Evolutionary conservation across 345 rosid species (phyloP).

Genomic region (Combretum micranthum): DNA sequence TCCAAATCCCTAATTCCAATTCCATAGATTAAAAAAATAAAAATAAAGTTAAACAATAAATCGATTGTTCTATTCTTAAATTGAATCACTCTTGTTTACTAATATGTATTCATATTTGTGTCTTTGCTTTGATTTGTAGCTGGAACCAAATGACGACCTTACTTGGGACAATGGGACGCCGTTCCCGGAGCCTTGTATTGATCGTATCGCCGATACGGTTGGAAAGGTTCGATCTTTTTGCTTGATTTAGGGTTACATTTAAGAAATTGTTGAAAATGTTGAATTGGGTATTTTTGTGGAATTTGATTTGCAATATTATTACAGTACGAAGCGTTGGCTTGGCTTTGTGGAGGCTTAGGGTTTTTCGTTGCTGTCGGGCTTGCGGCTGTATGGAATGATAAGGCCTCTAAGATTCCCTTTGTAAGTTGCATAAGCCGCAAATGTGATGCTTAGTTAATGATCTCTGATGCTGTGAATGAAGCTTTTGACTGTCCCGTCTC

Average conservation of each 20-base stretch:
- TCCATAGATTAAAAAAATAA: neutral
- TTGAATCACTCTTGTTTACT: neutral
- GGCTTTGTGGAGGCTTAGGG: constrained; percentile 92
- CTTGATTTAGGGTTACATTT: neutral
- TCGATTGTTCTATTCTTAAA: neutral
- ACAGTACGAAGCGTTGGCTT: constrained; percentile 95
- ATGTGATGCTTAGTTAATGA: neutral
- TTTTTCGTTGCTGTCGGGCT: constrained; percentile 68
- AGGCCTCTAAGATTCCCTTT: constrained; percentile 81
- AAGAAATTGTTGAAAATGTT: neutral
- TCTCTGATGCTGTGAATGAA: neutral
- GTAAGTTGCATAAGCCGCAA: constrained; percentile 35
- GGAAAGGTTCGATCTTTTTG: constrained; percentile 52
- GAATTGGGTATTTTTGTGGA: neutral
- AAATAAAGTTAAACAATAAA: neutral
- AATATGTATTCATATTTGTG: neutral
- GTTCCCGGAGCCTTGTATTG: constrained; percentile 89
- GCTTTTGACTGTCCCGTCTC: neutral
- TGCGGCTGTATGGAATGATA: constrained; percentile 76
- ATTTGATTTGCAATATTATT: neutral
- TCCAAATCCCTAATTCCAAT: neutral
- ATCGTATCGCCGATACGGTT: constrained; percentile 95
- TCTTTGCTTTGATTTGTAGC: constrained; percentile 25
- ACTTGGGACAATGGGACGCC: constrained; percentile 93
- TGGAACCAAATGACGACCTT: constrained; percentile 85